These are phyloP conservation scores for Physaria fendleri DNA, from an alignment of 345 rosid species.

Conservation along the genomic window DNA sequence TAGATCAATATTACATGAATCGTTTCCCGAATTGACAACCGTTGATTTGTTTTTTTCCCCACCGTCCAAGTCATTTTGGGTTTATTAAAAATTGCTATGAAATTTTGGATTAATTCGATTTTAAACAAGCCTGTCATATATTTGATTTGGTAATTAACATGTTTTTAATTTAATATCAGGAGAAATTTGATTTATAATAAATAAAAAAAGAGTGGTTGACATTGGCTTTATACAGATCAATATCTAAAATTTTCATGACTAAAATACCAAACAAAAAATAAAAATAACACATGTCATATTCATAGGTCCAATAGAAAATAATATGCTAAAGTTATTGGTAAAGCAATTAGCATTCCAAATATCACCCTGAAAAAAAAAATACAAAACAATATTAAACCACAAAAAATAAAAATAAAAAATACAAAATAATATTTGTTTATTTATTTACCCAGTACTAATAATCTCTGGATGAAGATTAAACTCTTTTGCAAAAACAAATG, in stretches of 20 bases:
- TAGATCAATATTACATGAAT: not conserved
- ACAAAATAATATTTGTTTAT: not conserved
- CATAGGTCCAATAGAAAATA: conserved; percentile 60
- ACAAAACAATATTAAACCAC: not conserved
- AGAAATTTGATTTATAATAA: not conserved
- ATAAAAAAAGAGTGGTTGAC: not conserved
- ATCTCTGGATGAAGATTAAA: conserved; percentile 74
- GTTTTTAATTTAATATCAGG: not conserved
- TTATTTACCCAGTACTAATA: conserved; percentile 58
- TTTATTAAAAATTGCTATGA: not conserved
- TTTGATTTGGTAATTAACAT: not conserved
- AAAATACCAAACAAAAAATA: not conserved
- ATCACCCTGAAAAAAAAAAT: conserved; percentile 48
- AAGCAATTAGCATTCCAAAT: conserved; percentile 70
- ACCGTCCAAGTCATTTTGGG: too few relatives aligned
- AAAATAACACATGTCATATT: conserved; percentile 16
- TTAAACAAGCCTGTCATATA: not conserved
- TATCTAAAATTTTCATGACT: not conserved
- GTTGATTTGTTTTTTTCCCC: conserved; percentile 21
- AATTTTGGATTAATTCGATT: not conserved
- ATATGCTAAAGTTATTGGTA: conserved; percentile 70
- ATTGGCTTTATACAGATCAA: not conserved
- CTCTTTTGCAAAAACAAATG: conserved; percentile 88
- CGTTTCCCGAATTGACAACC: conserved; percentile 4
- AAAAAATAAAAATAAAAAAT: not conserved